Evolutionary conservation across 768 basidiomycete species (phyloP), one percentile per base, ranked within the genome.

Genomic region (Termitomyces sp.): DNA sequence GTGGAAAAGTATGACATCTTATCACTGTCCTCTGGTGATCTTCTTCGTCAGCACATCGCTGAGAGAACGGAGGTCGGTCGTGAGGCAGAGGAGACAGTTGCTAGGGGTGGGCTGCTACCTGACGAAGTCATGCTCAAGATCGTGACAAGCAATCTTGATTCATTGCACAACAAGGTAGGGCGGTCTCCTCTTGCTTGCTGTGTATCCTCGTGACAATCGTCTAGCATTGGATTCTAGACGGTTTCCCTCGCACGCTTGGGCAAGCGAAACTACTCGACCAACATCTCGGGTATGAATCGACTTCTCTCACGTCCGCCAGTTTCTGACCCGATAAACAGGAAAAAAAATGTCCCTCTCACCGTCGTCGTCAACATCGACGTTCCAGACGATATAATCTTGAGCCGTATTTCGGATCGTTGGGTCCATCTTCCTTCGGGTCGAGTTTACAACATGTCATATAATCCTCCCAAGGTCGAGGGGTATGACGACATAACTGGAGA

Each of bases 151-250:
- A 88, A 87, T 66, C 77, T 95, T 18, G 84, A 88, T 62, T 65
- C 69, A 16, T 73, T 91, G 51, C 78, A 80, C 48, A 83, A 87
- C 71, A 85, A 81, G 78, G 91, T 88, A 58, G 33, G 74, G 26
- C 28, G n/a, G 18, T 24, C 5, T 44, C 12, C 26, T 39, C 28
- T n/a, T 39, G 26, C 39, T 39, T 13, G 15, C 1, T 59, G 51
- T n/a, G 3, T 39, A 34, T 3, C 10, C 26, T 16, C 33, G 13
- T 39, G n/a, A 48, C 28, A 20, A 26, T 39, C 29, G 18, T 60
- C 51, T 56, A 94, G 90, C 87, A 90, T 66, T 95, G 94, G 94
- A 88, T 96, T 61, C 70, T 95, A 45, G 94, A 96, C 63, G 94
- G 94, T 29, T 95, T 96, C 66, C 94, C 94, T 52, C 86, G 94